phyloP scores from a whole-genome alignment of 345 rosid genomes.

The Cardamine resedifolia region DNA sequence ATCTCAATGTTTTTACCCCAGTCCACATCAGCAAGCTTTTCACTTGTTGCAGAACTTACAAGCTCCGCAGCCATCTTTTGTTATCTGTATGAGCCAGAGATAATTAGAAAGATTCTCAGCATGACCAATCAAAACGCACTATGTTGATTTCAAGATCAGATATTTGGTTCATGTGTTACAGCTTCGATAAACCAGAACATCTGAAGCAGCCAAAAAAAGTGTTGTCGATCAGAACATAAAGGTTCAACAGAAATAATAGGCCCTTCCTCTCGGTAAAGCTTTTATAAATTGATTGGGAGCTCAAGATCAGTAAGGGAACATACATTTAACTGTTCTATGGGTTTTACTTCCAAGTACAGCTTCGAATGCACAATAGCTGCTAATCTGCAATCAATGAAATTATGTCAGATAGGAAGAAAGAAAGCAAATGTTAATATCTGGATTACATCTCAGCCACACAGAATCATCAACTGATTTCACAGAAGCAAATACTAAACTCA shows the following conservation, averaged over 20 bases:
- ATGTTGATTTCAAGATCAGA: neutral
- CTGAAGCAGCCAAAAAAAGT: neutral
- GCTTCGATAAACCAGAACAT: neutral
- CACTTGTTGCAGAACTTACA: slow-evolving; percentile 80
- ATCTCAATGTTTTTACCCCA: slow-evolving; percentile 92
- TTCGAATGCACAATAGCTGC: slow-evolving; percentile 9
- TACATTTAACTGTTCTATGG: slow-evolving; percentile 20
- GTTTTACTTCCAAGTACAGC: slow-evolving; percentile 5
- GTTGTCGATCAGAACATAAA: slow-evolving; percentile 1
- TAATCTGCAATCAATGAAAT: slow-evolving; percentile 26
- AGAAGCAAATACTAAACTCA: neutral
- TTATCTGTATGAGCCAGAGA: slow-evolving; percentile 30
- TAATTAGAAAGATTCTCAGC: slow-evolving; percentile 6
- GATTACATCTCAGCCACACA: slow-evolving; percentile 12
- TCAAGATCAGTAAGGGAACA: slow-evolving; percentile 16
- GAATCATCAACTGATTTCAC: slow-evolving; percentile 8
- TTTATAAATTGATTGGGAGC: neutral
- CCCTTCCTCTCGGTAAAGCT: neutral
- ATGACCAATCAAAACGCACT: neutral
- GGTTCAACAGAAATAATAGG: neutral
- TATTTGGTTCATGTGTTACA: neutral
- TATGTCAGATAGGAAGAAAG: slow-evolving; percentile 5
- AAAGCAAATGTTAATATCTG: neutral
- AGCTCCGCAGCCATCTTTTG: slow-evolving; percentile 82
- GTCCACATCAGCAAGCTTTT: slow-evolving; percentile 78